These are phyloP conservation scores for Xylaria sp. DNA, from an alignment of 2,329 filamentous ascomycete genomes.

Conservation along the genomic window DNA sequence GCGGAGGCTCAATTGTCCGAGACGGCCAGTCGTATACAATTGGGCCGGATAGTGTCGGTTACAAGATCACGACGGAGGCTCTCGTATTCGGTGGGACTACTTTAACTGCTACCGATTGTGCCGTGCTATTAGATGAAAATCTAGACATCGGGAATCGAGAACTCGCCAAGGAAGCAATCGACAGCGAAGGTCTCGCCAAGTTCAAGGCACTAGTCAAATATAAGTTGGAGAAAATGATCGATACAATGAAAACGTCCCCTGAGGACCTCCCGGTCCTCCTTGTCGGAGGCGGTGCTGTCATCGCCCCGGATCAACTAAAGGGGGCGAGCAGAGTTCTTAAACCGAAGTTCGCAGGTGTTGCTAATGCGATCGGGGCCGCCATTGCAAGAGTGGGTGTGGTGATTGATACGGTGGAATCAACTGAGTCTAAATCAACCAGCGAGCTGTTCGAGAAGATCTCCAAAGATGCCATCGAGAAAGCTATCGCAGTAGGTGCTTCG, in stretches of 20 bases:
- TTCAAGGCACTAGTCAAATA: constrained; percentile 36
- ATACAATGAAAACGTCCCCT: constrained; percentile 67
- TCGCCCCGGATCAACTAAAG: constrained; percentile 59
- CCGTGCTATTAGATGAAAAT: constrained; percentile 43
- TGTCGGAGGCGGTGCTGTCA: constrained; percentile 67
- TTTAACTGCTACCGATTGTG: constrained; percentile 64
- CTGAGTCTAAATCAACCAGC: constrained; percentile 47
- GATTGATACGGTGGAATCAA: constrained; percentile 57
- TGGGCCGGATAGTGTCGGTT: constrained; percentile 67
- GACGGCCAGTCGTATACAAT: constrained; percentile 50
- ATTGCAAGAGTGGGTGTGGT: constrained; percentile 64
- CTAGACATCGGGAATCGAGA: constrained; percentile 50
- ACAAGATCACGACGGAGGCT: constrained; percentile 59
- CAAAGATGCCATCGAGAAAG: constrained; percentile 50
- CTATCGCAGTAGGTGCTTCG: constrained; percentile 53
- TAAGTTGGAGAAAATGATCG: constrained; percentile 49
- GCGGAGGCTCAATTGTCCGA: constrained; percentile 63
- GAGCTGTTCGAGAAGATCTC: constrained; percentile 48
- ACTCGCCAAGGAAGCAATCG: constrained; percentile 27
- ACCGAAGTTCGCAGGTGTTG: constrained; percentile 62
- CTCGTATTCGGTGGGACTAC: constrained; percentile 61
- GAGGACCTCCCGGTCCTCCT: constrained; percentile 65
- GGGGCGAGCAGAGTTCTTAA: constrained; percentile 63
- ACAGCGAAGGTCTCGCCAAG: constrained; percentile 37
- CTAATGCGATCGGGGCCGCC: constrained; percentile 69